Conservation (phyloP, 148 eudicot genomes). For the Linanthus parryae region DNA sequence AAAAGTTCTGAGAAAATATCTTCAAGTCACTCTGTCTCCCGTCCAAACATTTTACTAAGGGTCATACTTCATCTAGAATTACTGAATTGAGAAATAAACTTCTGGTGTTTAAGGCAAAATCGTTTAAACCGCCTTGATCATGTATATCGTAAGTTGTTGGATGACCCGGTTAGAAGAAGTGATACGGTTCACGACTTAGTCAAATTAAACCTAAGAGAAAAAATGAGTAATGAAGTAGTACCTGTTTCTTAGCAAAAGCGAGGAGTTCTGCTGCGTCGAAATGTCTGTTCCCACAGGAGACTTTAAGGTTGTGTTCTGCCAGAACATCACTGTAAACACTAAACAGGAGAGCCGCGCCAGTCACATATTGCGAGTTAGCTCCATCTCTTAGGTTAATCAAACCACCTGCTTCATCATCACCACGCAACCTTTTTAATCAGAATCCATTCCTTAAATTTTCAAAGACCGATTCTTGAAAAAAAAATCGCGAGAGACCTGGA, state of each 20-base stretch:
- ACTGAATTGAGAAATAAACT: no score
- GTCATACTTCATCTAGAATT: no score
- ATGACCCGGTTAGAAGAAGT: no score
- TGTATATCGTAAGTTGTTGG: no score
- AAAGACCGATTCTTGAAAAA: not conserved
- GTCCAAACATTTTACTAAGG: no score
- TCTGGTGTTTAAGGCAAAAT: no score
- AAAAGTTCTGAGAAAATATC: no score
- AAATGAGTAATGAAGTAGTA: constrained; percentile 6
- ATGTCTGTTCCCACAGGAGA: constrained; percentile 44
- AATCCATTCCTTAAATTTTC: not conserved
- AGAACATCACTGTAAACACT: constrained; percentile 65
- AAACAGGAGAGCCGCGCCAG: constrained; percentile 53
- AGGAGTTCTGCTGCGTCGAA: constrained; percentile 37
- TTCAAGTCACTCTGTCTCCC: no score
- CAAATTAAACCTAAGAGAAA: no score
- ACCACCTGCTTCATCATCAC: constrained; percentile 57
- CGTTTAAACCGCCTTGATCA: no score
- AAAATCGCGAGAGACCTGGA: constrained; percentile 41
- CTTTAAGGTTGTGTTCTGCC: constrained; percentile 44
- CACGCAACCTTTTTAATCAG: no score
- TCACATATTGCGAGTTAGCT: constrained; percentile 80
- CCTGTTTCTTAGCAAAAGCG: constrained; percentile 73
- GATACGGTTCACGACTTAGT: no score
- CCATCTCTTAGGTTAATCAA: constrained; percentile 79